Evolutionary conservation across 257 asterid species (phyloP), one percentile per base, ranked within the genome.

Genomic region (Cynanchum wilfordii): DNA sequence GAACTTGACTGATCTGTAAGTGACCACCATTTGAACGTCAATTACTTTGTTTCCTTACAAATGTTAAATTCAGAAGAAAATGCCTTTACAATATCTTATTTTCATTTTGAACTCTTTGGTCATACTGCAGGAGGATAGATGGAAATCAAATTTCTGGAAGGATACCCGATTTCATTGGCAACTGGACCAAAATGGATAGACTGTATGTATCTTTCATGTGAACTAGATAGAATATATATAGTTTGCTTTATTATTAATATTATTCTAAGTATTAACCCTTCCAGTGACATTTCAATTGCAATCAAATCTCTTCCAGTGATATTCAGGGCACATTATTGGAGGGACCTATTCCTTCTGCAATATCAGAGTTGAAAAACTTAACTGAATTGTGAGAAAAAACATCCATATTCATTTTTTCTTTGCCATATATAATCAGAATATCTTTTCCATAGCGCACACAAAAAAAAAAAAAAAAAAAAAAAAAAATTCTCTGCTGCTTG

Each of bases 1-100:
- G 87, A 87, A 91, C 88, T 76, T 94, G 90, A 79, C 84, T 66
- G 88, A 91, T 74, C 84, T 94, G 99, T 94, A 86, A 94, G 99
- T 84, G 57, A 69, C 25, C 50, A 47, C 40, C 70, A 68, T 63
- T 36, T 74, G 16, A 10, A 59, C 68, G 52, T 36, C 50, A 8
- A 5, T 11, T 38, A 13, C 20, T 74, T 15, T 13, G 29, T 64
- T 50, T 19, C 64, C 57, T 59, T 64, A n/a, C 52, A 15, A 47
- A 49, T 51, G 52, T 30, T 4, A 5, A 22, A 30, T 33, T 15
- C 0, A 13, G 12, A 49, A 3, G 42, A 16, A 13, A n/a, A 24
- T n/a, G n/a, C n/a, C n/a, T n/a, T n/a, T n/a, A n/a, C 38, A 33
- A 33, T 33, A 22, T 5, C 3, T 67, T 67, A 36, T 4, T 24